A percentile compares a stretch with the other conserved stretches of the same genome.
These are phyloP conservation scores for Hondaea fermentalgiana DNA, from an alignment of 108 stramenopile species.

Conservation along the genomic window DNA sequence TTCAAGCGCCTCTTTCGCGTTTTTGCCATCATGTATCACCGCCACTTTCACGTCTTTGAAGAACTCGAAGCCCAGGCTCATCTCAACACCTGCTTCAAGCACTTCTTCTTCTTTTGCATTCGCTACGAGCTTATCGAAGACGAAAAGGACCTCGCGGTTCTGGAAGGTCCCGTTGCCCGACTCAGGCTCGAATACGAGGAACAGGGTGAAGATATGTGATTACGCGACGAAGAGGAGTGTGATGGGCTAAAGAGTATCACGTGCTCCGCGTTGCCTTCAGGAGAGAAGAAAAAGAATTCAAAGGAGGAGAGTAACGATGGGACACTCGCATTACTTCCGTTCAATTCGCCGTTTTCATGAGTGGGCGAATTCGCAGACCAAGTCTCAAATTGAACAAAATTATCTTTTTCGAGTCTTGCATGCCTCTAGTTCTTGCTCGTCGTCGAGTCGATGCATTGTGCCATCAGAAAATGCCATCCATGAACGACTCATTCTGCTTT, in stretches of 20 bases:
- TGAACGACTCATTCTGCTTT: too few relatives aligned
- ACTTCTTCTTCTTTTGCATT: conserved; percentile 47
- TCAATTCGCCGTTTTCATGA: too few relatives aligned
- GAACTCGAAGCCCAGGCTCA: conserved; percentile 45
- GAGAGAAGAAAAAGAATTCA: too few relatives aligned
- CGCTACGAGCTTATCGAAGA: conserved; percentile 43
- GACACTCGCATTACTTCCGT: too few relatives aligned
- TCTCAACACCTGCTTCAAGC: conserved; percentile 60
- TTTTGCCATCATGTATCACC: conserved; percentile 49
- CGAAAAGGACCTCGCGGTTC: background rate
- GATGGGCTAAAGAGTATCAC: background rate
- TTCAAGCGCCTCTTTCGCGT: conserved; percentile 50
- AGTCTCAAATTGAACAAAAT: too few relatives aligned
- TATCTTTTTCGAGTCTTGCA: too few relatives aligned
- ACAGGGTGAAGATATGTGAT: background rate
- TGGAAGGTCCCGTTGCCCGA: conserved; percentile 6
- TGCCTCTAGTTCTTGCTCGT: too few relatives aligned
- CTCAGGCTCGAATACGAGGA: background rate
- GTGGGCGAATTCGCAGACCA: too few relatives aligned
- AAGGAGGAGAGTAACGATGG: too few relatives aligned
- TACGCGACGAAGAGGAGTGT: background rate
- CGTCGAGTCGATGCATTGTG: too few relatives aligned
- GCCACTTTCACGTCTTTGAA: conserved; percentile 40
- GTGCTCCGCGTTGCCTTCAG: too few relatives aligned
- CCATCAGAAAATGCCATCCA: too few relatives aligned